A percentile compares a stretch with the other conserved stretches of the same genome.
These are phyloP conservation scores for Suhomyces emberorum DNA, from an alignment of 805 yeast species.

Conservation along the genomic window DNA sequence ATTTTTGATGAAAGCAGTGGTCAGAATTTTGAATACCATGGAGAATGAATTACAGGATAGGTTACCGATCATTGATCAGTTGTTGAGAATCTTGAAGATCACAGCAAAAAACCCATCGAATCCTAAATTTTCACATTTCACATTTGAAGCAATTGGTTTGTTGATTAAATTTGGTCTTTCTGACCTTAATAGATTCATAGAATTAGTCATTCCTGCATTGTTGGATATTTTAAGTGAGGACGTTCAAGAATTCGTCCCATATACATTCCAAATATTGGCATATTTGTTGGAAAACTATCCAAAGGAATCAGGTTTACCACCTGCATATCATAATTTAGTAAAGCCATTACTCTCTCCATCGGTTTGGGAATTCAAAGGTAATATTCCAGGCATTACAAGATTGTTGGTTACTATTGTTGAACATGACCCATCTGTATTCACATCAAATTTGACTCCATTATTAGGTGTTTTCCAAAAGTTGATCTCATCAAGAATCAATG, in stretches of 20 bases:
- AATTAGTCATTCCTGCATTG: conserved; percentile 61
- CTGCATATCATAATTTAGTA: conserved; percentile 59
- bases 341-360: conserved; percentile 85
- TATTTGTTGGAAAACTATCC: conserved; percentile 66
- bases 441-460: conserved; percentile 59
- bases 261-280: conserved; percentile 86
- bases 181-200: conserved; percentile 36
- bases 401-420: conserved; percentile 64
- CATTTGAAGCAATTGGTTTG: conserved; percentile 84
- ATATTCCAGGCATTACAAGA: conserved; percentile 88
- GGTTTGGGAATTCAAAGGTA: conserved; percentile 91
- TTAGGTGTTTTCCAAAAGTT: conserved; percentile 96
- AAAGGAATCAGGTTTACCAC: conserved; percentile 50
- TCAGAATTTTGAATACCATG: conserved; percentile 74
- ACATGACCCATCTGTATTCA: conserved; percentile 43
- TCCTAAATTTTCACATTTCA: conserved; percentile 87
- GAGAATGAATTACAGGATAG: conserved; percentile 52
- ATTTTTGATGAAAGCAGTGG: conserved; percentile 81
- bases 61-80: conserved; percentile 54
- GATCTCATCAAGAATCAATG: conserved; percentile 80
- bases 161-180: conserved; percentile 51
- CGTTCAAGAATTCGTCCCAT: conserved; percentile 92
- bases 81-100: conserved; percentile 63
- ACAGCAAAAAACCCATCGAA: conserved; percentile 91
- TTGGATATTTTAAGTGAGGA: conserved; percentile 71